A percentile compares a stretch with the other conserved stretches of the same genome.
phyloP scores from a whole-genome alignment of 352 stramenopile genomes.

The Globisporangium camurandrum region DNA sequence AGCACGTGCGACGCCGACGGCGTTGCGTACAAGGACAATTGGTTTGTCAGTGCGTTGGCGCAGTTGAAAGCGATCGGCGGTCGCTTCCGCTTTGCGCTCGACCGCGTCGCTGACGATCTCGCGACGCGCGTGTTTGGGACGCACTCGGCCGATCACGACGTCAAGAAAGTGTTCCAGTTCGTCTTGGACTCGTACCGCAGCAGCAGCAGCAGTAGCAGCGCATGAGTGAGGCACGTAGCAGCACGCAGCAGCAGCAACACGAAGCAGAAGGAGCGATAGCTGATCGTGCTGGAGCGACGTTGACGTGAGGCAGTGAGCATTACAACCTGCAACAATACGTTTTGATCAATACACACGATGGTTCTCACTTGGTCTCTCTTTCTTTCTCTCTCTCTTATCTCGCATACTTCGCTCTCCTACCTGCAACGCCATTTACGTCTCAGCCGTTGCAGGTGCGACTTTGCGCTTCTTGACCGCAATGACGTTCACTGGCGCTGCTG shows the following conservation, averaged over 20 bases:
- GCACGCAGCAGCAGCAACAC: too few relatives aligned
- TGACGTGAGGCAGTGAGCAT: too few relatives aligned
- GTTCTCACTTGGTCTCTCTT: neutral
- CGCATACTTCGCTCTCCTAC: too few relatives aligned
- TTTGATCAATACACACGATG: neutral
- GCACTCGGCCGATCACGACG: conserved; percentile 50
- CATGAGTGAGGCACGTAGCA: neutral
- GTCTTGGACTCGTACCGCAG: conserved; percentile 65
- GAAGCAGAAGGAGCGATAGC: too few relatives aligned
- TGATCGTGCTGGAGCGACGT: too few relatives aligned
- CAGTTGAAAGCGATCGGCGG: conserved; percentile 65
- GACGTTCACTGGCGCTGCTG: conserved; percentile 46
- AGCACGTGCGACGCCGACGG: conserved; percentile 64
- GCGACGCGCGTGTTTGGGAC: conserved; percentile 44
- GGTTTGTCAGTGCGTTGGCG: conserved; percentile 61
- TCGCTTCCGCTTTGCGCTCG: conserved; percentile 48
- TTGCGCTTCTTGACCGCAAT: conserved; percentile 14
- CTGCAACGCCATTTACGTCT: too few relatives aligned
- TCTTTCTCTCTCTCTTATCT: too few relatives aligned
- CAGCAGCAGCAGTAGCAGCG: too few relatives aligned
- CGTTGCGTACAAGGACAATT: conserved; percentile 71
- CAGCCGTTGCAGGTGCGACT: neutral
- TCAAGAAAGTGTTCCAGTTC: conserved; percentile 68
- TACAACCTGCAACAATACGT: neutral
- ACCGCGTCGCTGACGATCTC: conserved; percentile 44